Evolutionary conservation across 352 stramenopile genomes (phyloP).

Genomic region (Pythium myriotylum): DNA sequence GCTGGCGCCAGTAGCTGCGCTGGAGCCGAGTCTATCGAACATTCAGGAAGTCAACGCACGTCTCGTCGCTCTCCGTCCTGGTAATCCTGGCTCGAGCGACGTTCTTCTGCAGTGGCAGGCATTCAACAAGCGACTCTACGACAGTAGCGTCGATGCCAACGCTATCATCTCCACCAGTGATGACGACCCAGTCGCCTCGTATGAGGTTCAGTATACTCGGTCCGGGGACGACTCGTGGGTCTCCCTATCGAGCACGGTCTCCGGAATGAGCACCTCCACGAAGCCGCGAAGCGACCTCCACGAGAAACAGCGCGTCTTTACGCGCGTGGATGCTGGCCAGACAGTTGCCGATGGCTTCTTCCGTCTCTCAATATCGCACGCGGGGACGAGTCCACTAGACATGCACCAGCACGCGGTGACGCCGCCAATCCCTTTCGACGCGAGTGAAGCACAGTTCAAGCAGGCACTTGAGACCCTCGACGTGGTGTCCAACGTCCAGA

Average conservation of each 20-base stretch:
- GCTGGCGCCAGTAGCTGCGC: neutral
- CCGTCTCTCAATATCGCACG: slow-evolving; percentile 45
- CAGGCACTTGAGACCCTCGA: slow-evolving; percentile 74
- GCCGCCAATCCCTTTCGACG: slow-evolving; percentile 73
- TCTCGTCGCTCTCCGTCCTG: slow-evolving; percentile 25
- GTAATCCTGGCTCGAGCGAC: slow-evolving; percentile 42
- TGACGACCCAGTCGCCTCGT: slow-evolving; percentile 40
- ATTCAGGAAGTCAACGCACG: neutral
- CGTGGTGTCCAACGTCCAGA: slow-evolving; percentile 56
- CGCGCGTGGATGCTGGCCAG: slow-evolving; percentile 46
- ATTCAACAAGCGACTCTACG: slow-evolving; percentile 36
- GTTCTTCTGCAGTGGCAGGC: slow-evolving; percentile 49
- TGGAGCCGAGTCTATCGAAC: neutral
- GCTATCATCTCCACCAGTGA: slow-evolving; percentile 9
- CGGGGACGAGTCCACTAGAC: slow-evolving; percentile 38
- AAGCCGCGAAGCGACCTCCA: slow-evolving; percentile 30
- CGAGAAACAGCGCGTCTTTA: slow-evolving; percentile 59
- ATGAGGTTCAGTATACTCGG: slow-evolving; percentile 57
- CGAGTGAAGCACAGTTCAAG: slow-evolving; percentile 62
- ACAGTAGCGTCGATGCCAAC: slow-evolving; percentile 6
- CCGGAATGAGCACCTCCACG: slow-evolving; percentile 22
- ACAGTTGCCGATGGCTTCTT: slow-evolving; percentile 60
- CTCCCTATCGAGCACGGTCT: slow-evolving; percentile 37
- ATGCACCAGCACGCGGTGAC: slow-evolving; percentile 49
- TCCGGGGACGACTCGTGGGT: slow-evolving; percentile 48